These are phyloP conservation scores for Buddleja alternifolia DNA, from an alignment of 257 asterid species.

Conservation along the genomic window DNA sequence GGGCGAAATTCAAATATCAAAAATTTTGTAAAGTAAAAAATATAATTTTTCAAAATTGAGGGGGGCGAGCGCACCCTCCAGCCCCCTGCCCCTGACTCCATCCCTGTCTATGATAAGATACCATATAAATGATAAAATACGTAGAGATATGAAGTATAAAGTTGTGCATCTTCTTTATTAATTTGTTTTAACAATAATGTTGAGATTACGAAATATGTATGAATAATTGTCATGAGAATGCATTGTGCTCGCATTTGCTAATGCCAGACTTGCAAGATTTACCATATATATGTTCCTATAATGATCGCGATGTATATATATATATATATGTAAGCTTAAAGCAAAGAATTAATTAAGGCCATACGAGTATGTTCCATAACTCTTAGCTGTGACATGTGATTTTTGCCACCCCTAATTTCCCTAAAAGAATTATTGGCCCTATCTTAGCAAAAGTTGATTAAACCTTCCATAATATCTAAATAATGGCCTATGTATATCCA, in stretches of 20 bases:
- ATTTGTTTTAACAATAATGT: neutral
- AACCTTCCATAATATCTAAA: neutral
- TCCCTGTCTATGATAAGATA: too few species aligned
- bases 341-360: conserved; percentile 24
- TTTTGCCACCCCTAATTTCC: conserved; percentile 33
- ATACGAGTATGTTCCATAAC: conserved; percentile 21
- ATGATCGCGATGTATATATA: neutral
- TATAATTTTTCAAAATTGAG: too few species aligned
- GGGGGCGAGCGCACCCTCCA: too few species aligned
- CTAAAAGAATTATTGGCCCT: conserved; percentile 19
- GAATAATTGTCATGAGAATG: neutral
- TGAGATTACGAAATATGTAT: neutral
- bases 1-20: too few species aligned
- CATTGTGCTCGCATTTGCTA: neutral
- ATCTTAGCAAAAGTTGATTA: neutral
- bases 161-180: too few species aligned
- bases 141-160: too few species aligned
- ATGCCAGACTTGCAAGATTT: conserved; percentile 10
- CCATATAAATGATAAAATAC: too few species aligned
- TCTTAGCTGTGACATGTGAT: conserved; percentile 41
- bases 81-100: too few species aligned
- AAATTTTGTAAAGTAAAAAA: too few species aligned
- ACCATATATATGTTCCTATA: neutral
- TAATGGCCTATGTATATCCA: too few species aligned
- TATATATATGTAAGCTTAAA: neutral